Conservation (phyloP, 805 yeast genomes). For the Vanderwaltozyma tropicalis region DNA sequence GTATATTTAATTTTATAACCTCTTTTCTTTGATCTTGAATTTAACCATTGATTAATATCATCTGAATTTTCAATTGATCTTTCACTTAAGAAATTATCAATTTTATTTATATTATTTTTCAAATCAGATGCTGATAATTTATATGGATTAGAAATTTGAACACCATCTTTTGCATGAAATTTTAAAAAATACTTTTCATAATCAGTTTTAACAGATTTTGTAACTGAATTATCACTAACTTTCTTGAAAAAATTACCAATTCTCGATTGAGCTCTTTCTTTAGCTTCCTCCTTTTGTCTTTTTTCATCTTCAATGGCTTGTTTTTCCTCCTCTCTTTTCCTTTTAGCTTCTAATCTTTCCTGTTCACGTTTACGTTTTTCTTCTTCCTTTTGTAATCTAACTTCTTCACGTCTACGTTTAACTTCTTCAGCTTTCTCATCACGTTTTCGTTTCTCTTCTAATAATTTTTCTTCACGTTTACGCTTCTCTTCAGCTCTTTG, state of each 20-base stretch:
- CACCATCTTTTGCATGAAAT: slow-evolving; percentile 31
- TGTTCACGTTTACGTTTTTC: slow-evolving; percentile 12
- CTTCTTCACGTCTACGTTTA: slow-evolving; percentile 14
- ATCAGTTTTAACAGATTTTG: slow-evolving; percentile 18
- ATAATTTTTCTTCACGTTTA: slow-evolving; percentile 29
- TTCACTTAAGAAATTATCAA: slow-evolving; percentile 18
- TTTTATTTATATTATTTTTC: slow-evolving; percentile 8
- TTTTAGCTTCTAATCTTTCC: slow-evolving; percentile 14
- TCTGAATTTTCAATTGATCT: slow-evolving; percentile 1
- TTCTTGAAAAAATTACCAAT: slow-evolving; percentile 30
- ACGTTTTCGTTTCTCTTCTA: slow-evolving; percentile 20
- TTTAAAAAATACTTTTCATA: slow-evolving; percentile 29
- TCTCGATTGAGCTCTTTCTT: slow-evolving; percentile 30
- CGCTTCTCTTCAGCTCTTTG: slow-evolving; percentile 19
- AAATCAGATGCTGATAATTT: slow-evolving; percentile 3
- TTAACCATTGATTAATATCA: slow-evolving; percentile 15
- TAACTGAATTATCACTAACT: slow-evolving; percentile 20
- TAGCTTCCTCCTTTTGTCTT: slow-evolving; percentile 23
- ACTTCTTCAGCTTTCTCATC: slow-evolving; percentile 18
- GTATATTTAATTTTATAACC: slow-evolving; percentile 25
- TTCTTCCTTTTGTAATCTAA: slow-evolving; percentile 12
- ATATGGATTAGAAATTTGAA: slow-evolving; percentile 12
- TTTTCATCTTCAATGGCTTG: slow-evolving; percentile 15
- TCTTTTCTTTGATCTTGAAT: slow-evolving; percentile 6
- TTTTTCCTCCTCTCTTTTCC: slow-evolving; percentile 14